These are phyloP conservation scores for Laetiporus sulphureus DNA, from an alignment of 1,284 basidiomycete species.

Conservation along the genomic window DNA sequence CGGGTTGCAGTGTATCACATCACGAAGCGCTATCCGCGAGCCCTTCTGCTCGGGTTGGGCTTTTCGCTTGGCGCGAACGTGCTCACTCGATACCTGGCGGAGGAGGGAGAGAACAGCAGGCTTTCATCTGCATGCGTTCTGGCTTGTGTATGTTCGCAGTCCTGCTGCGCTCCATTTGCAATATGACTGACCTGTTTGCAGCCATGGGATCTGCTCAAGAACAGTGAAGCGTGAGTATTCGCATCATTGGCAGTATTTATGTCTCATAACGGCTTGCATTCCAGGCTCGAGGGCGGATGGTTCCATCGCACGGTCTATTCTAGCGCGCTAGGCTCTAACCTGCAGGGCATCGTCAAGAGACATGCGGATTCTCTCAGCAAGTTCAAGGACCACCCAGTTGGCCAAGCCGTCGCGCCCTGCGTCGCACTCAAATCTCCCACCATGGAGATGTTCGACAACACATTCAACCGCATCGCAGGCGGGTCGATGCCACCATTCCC, in stretches of 20 bases:
- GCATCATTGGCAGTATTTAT: background rate
- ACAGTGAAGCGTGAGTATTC: constrained; percentile 43
- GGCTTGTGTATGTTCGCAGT: constrained; percentile 59
- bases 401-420: constrained; percentile 39
- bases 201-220: constrained; percentile 73
- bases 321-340: constrained; percentile 76
- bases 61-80: constrained; percentile 95
- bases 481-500: constrained; percentile 79
- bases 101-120: constrained; percentile 72
- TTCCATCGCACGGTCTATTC: constrained; percentile 75
- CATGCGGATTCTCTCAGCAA: constrained; percentile 47
- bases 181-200: constrained; percentile 22
- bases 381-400: constrained; percentile 44
- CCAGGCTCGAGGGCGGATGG: constrained; percentile 58
- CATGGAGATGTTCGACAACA: constrained; percentile 56
- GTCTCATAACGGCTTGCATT: background rate
- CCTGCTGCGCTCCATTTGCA: background rate
- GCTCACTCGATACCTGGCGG: constrained; percentile 83
- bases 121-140: constrained; percentile 75
- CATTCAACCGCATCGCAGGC: constrained; percentile 70
- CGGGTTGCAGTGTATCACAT: constrained; percentile 80
- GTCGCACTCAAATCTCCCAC: constrained; percentile 46
- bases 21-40: constrained; percentile 66
- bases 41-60: constrained; percentile 81
- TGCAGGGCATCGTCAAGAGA: constrained; percentile 57